phyloP scores from a whole-genome alignment of 179 eudicot genomes.

The Silene vulgaris region DNA sequence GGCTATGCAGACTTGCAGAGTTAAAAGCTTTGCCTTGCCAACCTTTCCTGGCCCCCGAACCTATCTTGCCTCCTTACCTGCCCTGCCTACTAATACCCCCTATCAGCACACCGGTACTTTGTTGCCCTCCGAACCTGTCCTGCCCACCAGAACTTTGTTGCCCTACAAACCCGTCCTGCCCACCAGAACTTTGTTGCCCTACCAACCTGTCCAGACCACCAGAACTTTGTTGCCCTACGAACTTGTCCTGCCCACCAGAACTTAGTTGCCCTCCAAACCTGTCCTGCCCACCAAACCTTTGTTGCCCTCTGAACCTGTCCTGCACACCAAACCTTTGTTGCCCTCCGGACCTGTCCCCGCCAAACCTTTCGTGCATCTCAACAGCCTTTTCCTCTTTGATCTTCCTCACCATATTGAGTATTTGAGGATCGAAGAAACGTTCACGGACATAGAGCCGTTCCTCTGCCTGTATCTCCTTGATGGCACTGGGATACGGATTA shows the following conservation, averaged over 20 bases:
- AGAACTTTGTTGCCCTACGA: constrained; percentile 22
- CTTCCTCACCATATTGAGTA: constrained; percentile 41
- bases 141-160: too few species aligned
- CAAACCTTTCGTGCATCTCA: constrained; percentile 49
- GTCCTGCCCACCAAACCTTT: constrained; percentile 39
- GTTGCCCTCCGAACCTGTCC: too few species aligned
- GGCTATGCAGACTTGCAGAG: background rate
- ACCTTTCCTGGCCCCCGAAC: background rate
- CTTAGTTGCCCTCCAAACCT: constrained; percentile 33
- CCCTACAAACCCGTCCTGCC: background rate
- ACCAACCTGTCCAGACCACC: background rate
- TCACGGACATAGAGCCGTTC: constrained; percentile 64
- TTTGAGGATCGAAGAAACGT: constrained; percentile 60
- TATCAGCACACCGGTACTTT: too few species aligned
- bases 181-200: background rate
- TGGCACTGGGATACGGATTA: constrained; percentile 82
- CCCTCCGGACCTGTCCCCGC: constrained; percentile 30
- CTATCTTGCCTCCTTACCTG: constrained; percentile 31
- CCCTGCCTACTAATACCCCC: background rate
- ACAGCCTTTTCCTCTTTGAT: constrained; percentile 49
- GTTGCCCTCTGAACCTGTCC: constrained; percentile 32
- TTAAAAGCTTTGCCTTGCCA: background rate
- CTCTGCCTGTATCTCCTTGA: constrained; percentile 84
- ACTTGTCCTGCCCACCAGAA: constrained; percentile 35
- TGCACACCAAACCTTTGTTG: constrained; percentile 36